phyloP scores from a whole-genome alignment of 768 basidiomycete genomes.

The Boletus rubescentipes region DNA sequence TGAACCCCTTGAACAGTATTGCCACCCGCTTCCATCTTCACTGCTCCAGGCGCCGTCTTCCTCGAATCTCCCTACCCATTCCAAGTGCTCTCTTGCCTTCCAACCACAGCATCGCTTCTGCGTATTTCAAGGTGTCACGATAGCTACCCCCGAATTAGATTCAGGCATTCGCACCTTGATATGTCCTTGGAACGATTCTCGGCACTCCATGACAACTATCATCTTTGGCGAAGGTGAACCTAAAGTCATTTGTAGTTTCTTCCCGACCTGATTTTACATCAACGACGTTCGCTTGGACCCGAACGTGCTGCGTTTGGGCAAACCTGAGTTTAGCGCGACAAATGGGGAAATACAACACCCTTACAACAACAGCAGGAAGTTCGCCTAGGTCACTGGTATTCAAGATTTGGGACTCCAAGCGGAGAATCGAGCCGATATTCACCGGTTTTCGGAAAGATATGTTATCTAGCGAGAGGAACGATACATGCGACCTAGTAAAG shows the following conservation, averaged over 20 bases:
- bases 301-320: conserved; percentile 52
- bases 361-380: conserved; percentile 54
- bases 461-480: conserved; percentile 75
- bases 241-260: conserved; percentile 71
- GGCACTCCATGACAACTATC: conserved; percentile 34
- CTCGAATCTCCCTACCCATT: conserved; percentile 64
- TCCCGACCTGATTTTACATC: conserved; percentile 64
- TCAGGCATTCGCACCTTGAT: conserved; percentile 46
- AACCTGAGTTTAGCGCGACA: neutral
- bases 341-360: conserved; percentile 15
- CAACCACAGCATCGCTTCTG: conserved; percentile 85
- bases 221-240: conserved; percentile 68
- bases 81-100: conserved; percentile 75
- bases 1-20: neutral
- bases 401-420: conserved; percentile 67
- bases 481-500: conserved; percentile 64
- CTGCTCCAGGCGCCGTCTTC: conserved; percentile 22
- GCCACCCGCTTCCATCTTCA: neutral
- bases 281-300: conserved; percentile 70
- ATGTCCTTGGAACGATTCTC: conserved; percentile 66
- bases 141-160: neutral
- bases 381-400: conserved; percentile 42
- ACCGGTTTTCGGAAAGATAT: conserved; percentile 81
- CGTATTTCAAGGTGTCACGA: conserved; percentile 7
- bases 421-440: conserved; percentile 79